These are phyloP conservation scores for Millerago galiae DNA, from an alignment of 805 yeast species.

Conservation along the genomic window DNA sequence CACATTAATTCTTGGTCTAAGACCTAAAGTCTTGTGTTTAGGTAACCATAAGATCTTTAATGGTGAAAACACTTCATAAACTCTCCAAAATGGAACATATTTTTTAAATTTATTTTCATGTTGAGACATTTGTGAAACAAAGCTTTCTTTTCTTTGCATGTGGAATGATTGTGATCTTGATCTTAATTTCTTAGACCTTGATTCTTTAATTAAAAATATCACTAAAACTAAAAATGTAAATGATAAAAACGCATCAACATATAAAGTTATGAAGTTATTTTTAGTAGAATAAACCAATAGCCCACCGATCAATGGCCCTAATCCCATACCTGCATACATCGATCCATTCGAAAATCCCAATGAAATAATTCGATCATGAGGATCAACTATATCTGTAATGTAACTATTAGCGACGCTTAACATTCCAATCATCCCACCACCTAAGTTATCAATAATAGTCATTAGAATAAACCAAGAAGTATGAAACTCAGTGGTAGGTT, in stretches of 20 bases:
- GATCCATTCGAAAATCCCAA: constrained; percentile 57
- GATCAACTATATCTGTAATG: constrained; percentile 65
- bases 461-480: constrained; percentile 35
- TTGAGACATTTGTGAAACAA: constrained; percentile 24
- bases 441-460: constrained; percentile 39
- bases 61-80: constrained; percentile 34
- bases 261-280: constrained; percentile 27
- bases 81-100: constrained; percentile 4
- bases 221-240: constrained; percentile 30
- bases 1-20: constrained; percentile 38
- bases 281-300: constrained; percentile 24
- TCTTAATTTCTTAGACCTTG: constrained; percentile 52
- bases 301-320: constrained; percentile 61
- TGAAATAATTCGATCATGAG: constrained; percentile 48
- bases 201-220: constrained; percentile 48
- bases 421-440: constrained; percentile 59
- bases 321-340: constrained; percentile 51
- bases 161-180: constrained; percentile 41
- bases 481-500: constrained; percentile 31
- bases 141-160: constrained; percentile 25
- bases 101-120: neutral
- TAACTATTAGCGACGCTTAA: constrained; percentile 61
- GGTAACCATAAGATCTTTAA: constrained; percentile 51
- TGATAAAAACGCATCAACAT: constrained; percentile 23
- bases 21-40: constrained; percentile 25